Evolutionary conservation across 441 rosid genomes (phyloP), one percentile per base, ranked within the genome.

Genomic region (Erodium trifolium): DNA sequence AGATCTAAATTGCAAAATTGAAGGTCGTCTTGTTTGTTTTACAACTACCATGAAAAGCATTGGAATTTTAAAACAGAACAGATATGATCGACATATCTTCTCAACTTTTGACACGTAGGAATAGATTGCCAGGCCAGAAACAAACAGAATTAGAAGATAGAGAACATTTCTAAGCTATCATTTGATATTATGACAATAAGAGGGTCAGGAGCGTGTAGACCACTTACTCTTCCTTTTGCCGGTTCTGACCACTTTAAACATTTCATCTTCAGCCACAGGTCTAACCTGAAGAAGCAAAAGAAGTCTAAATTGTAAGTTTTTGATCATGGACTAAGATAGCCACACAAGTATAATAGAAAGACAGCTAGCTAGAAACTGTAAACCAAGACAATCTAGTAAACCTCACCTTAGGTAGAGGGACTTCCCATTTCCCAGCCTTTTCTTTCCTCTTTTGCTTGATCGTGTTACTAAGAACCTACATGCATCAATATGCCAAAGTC

Each of bases 361-460:
- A 49, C 10, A 49, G 57, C 57, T 12, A 49, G 57, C 16, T 12
- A 14, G 13, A 45, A 8, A 11, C 9, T 8, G 51, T 45, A n/a
- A 14, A n/a, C 4, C 17, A 14, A 51, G 59, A 51, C 5, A 51
- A n/a, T 11, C n/a, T 37, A 35, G 16, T 23, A 16, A 19, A 73
- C 47, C 70, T 69, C 73, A 86, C 98, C 96, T 94, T 94, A 13
- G 90, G 92, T 0, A 94, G 76, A 75, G 99, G 97, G 12, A 94
- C 99, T 67, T 94, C 98, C 98, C 98, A 94, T 72, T 92, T 92
- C 43, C 98, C 98, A 72, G 96, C 97, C 86, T 79, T 94, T 78
- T 92, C 97, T 82, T 92, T 94, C 71, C 98, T 87, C 88, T 94
- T 94, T 80, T 90, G 98, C 75, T 94, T 94, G 49, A 94, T 81